phyloP scores from a whole-genome alignment of 2,329 filamentous ascomycete species.

The Apiospora kogelbergensis region DNA sequence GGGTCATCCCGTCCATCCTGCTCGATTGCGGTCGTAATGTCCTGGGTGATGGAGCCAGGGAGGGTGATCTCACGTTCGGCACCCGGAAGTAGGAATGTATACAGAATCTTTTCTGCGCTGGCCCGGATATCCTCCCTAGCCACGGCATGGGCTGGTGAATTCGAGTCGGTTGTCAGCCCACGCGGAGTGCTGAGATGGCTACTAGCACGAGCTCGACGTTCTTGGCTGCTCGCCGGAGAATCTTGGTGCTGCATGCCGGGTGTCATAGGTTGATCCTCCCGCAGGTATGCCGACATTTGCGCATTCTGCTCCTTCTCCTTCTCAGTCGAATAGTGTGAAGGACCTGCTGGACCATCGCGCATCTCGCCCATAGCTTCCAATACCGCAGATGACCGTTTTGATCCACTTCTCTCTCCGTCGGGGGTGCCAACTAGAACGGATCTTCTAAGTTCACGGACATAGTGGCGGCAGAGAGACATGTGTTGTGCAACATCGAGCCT shows the following conservation, averaged over 20 bases:
- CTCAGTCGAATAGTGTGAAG: conserved; percentile 62
- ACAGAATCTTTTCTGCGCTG: conserved; percentile 97
- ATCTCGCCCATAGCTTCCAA: conserved; percentile 73
- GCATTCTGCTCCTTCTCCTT: conserved; percentile 81
- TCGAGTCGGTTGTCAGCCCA: conserved; percentile 67
- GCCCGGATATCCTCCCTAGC: conserved; percentile 87
- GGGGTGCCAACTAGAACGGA: conserved; percentile 93
- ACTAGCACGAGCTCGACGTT: conserved; percentile 47
- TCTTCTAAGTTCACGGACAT: conserved; percentile 90
- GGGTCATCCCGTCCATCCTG: conserved; percentile 91
- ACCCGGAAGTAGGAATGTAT: conserved; percentile 92
- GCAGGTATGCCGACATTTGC: conserved; percentile 86
- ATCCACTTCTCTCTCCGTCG: conserved; percentile 77
- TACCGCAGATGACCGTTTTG: conserved; percentile 81
- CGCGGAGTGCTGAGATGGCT: conserved; percentile 57
- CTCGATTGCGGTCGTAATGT: conserved; percentile 87
- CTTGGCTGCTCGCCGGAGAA: conserved; percentile 53
- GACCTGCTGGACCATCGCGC: conserved; percentile 57
- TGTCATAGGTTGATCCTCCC: conserved; percentile 61
- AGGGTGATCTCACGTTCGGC: conserved; percentile 95
- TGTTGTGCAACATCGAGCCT: conserved; percentile 99
- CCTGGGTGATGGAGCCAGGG: conserved; percentile 80
- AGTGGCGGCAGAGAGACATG: conserved; percentile 96
- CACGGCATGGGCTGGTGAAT: conserved; percentile 80
- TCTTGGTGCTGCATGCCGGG: conserved; percentile 38